phyloP scores from a whole-genome alignment of 129 eudicot genomes.

The Chrysanthemum seticuspe region DNA sequence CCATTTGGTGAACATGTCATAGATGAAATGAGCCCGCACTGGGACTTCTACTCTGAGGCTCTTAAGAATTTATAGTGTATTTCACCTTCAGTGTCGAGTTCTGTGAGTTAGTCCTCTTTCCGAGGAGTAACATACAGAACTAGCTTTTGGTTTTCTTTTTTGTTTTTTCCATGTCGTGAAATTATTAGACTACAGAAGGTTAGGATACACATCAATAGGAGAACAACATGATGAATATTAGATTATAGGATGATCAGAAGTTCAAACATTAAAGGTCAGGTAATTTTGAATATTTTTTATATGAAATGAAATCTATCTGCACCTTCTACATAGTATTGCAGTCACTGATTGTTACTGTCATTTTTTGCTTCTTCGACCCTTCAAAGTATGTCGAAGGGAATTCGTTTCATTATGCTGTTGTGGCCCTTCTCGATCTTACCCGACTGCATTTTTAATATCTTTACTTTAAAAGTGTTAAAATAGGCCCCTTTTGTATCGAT shows the following conservation, averaged over 20 bases:
- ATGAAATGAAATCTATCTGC: slow-evolving; percentile 18
- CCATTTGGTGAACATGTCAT: slow-evolving; percentile 35
- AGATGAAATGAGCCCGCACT: slow-evolving; percentile 31
- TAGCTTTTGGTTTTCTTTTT: neutral
- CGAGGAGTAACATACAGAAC: neutral
- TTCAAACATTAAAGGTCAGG: slow-evolving; percentile 9
- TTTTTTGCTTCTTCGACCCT: neutral
- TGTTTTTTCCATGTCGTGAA: slow-evolving; percentile 8
- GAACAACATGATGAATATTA: neutral
- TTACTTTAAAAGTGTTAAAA: neutral
- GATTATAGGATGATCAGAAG: neutral
- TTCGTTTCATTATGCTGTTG: neutral
- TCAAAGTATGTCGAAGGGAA: neutral
- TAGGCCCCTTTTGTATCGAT: neutral
- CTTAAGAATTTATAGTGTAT: slow-evolving; percentile 17
- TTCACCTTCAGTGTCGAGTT: neutral
- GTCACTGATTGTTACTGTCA: neutral
- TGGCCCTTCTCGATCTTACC: slow-evolving; percentile 2
- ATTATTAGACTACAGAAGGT: slow-evolving; percentile 6
- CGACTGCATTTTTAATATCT: slow-evolving; percentile 9
- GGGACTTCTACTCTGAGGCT: slow-evolving; percentile 30
- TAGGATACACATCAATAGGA: slow-evolving; percentile 16
- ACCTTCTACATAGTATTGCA: slow-evolving; percentile 9
- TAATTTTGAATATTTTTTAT: slow-evolving; percentile 18
- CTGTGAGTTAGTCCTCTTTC: slow-evolving; percentile 7